Conservation (phyloP, 2,329 filamentous ascomycete species). For the Fusarium coicis region DNA sequence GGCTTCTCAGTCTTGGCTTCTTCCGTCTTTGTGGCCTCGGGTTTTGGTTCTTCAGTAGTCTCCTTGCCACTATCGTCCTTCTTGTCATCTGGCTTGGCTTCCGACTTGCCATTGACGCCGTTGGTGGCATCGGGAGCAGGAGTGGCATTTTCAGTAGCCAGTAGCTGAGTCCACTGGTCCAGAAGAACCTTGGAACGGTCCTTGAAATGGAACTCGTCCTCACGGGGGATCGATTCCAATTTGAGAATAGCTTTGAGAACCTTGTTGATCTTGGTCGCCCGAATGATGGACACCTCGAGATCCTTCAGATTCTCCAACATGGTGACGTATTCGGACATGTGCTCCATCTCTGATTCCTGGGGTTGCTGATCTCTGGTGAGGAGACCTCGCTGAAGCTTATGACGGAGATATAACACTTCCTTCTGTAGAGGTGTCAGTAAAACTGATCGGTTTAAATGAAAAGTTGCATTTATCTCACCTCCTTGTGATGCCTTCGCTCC, state of each 20-base stretch:
- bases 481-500: conserved; percentile 68
- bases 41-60: conserved; percentile 52
- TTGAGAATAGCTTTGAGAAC: conserved; percentile 95
- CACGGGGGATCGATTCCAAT: conserved; percentile 83
- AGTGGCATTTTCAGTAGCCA: conserved; percentile 68
- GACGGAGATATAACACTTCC: conserved; percentile 90
- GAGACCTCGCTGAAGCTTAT: conserved; percentile 95
- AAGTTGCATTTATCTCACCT: conserved; percentile 54
- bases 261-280: conserved; percentile 97
- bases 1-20: conserved; percentile 44
- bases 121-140: conserved; percentile 55
- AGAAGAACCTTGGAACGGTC: conserved; percentile 81
- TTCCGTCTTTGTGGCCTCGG: conserved; percentile 46
- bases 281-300: conserved; percentile 89
- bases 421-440: conserved; percentile 61
- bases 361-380: conserved; percentile 85
- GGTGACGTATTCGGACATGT: conserved; percentile 79
- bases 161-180: conserved; percentile 87
- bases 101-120: conserved; percentile 60
- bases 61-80: conserved; percentile 54
- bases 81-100: conserved; percentile 55
- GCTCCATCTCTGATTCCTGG: conserved; percentile 85
- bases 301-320: conserved; percentile 84
- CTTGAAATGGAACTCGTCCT: conserved; percentile 92
- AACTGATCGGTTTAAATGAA: background rate